Conservation (phyloP, 163 green algal genomes). For the Scenedesmus sp. region DNA sequence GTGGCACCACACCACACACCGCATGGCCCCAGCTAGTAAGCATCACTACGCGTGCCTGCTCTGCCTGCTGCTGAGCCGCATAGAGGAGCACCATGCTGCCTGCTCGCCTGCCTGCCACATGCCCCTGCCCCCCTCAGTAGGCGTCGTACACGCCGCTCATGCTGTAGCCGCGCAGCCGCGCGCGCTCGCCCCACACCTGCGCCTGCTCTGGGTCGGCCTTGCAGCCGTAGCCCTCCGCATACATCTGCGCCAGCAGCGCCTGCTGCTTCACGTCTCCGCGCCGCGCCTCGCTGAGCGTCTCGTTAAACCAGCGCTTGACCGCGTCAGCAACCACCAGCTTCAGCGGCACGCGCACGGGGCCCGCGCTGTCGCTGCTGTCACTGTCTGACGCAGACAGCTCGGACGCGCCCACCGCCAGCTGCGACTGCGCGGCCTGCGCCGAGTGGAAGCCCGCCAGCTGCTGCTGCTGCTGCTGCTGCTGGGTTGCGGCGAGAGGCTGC, state of each 20-base stretch:
- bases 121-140: background rate
- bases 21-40: no score
- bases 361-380: background rate
- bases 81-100: background rate
- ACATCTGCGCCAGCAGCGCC: constrained; percentile 84
- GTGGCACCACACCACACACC: background rate
- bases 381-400: constrained; percentile 44
- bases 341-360: constrained; percentile 63
- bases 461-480: constrained; percentile 8
- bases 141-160: constrained; percentile 81
- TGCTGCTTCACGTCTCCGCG: constrained; percentile 88
- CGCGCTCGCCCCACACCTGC: constrained; percentile 81
- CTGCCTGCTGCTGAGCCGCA: background rate
- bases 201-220: constrained; percentile 67
- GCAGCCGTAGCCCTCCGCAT: constrained; percentile 89
- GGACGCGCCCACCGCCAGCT: background rate
- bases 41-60: background rate
- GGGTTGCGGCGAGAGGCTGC: background rate
- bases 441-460: background rate
- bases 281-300: constrained; percentile 78
- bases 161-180: constrained; percentile 79
- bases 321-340: constrained; percentile 81
- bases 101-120: background rate
- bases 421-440: background rate
- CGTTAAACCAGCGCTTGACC: constrained; percentile 87